These are phyloP conservation scores for Gautieria morchelliformis DNA, from an alignment of 768 basidiomycete genomes.

Conservation along the genomic window DNA sequence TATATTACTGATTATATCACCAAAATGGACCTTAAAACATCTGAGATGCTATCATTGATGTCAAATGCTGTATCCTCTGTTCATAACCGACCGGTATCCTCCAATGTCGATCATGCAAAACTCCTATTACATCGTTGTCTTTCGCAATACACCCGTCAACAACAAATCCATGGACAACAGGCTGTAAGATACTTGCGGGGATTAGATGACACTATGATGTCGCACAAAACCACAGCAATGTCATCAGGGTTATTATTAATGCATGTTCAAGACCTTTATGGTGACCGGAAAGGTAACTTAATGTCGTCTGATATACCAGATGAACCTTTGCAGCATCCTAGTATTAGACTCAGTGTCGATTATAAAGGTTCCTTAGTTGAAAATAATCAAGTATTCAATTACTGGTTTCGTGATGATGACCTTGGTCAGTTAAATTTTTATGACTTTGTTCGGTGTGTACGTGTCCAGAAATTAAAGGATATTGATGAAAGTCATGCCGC, in stretches of 20 bases:
- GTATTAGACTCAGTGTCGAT: too few species aligned
- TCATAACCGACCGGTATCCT: background rate
- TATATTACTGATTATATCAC: constrained; percentile 33
- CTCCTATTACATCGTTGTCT: constrained; percentile 9
- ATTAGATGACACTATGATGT: background rate
- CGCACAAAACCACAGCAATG: background rate
- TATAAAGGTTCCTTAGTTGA: background rate
- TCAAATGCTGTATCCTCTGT: constrained; percentile 3
- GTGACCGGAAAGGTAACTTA: background rate
- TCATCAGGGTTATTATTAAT: background rate
- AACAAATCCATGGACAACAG: constrained; percentile 12
- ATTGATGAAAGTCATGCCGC: too few species aligned
- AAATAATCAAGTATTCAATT: constrained; percentile 1
- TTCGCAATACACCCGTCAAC: background rate
- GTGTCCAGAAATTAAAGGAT: background rate
- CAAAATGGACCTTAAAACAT: constrained; percentile 16
- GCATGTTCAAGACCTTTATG: background rate
- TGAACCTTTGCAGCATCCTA: too few species aligned
- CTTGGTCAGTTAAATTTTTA: background rate
- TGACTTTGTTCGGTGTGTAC: background rate
- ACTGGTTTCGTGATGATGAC: background rate
- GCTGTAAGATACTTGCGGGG: constrained; percentile 5
- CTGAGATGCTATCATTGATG: constrained; percentile 10
- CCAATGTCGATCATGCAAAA: background rate
- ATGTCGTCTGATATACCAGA: too few species aligned